Base-by-base conservation (phyloP, 768 basidiomycete genomes). In the Terana coerulea region DNA sequence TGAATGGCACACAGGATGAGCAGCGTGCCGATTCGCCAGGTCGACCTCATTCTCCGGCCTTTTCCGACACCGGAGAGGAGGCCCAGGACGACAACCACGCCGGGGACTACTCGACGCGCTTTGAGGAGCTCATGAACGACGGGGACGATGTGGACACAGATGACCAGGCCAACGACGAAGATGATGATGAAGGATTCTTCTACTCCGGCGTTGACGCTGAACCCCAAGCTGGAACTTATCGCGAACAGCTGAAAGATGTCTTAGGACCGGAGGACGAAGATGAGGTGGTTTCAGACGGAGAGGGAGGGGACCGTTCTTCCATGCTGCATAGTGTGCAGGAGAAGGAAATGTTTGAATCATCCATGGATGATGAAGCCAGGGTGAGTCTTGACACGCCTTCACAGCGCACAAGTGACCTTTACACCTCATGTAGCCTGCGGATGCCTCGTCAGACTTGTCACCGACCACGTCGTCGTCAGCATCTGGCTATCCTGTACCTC, bases 171-270 rank as follows among this genome's bases (percentile, higher is more conserved):
- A 72, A 73, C 3, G 74, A 78, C 3, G 75, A 73, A 0, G 81
- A 78, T 9, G 79, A 78, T 6, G 81, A 79, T 10, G 84, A 79
- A 26, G 81, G 70, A 0, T 93, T 93, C 58, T 54, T 91, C 25
- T 94, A 92, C 61, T 74, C 75, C 25, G 91, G 89, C 25, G 70
- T 81, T 19, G 89, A 93, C 59, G 78, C 69, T 12, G 59, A 69
- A 36, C 66, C 73, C 0, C n/a, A n/a, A n/a, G 67, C 75, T 14
- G 70, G 72, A 31, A 78, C 75, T 46, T 94, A 94, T 64, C 72
- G 70, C 10, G 80, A 84, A 52, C 85, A 81, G 58, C 68, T 94
- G 45, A 75, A 81, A 39, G 87, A 90, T 44, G 83, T 88, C 21
- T 74, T 93, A 31, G 89, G 83, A 15, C 71, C 76, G 28, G 86